Conservation (phyloP, 2,329 filamentous ascomycete genomes). For the Colletotrichum cereale region DNA sequence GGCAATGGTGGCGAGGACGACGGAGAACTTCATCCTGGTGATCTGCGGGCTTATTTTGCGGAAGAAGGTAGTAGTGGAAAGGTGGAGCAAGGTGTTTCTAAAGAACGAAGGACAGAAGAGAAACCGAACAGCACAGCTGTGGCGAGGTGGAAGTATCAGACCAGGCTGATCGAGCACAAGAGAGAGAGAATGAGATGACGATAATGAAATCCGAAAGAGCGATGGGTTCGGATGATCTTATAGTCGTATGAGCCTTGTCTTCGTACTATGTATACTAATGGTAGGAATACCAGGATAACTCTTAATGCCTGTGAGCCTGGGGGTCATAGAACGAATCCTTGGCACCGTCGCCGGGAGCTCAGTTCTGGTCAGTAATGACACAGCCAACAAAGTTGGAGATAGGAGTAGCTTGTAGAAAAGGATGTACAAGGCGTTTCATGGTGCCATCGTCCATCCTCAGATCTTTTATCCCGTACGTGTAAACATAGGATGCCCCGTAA, state of each 20-base stretch:
- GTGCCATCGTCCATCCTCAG: not conserved
- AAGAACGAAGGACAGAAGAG: constrained; percentile 24
- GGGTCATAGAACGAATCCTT: constrained; percentile 8
- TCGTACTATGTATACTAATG: not conserved
- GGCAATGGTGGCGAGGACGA: constrained; percentile 45
- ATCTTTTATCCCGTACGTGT: not conserved
- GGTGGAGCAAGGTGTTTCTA: constrained; percentile 10
- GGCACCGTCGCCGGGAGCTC: not conserved
- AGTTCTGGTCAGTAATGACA: not conserved
- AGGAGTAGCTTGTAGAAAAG: not conserved
- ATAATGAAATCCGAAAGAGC: not conserved
- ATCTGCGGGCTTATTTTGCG: not conserved
- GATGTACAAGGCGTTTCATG: constrained; percentile 8
- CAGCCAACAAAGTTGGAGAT: no score
- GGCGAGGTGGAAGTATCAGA: constrained; percentile 5
- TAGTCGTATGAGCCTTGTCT: constrained; percentile 6
- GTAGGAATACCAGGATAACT: no score
- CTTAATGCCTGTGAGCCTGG: not conserved
- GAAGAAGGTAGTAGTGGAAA: constrained; percentile 33
- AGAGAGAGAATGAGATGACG: constrained; percentile 22
- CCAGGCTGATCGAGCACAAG: constrained; percentile 2
- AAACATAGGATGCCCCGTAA: not conserved
- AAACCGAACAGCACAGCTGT: constrained; percentile 33
- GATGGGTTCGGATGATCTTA: constrained; percentile 24
- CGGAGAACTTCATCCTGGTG: constrained; percentile 52